phyloP scores from a whole-genome alignment of 805 yeast species.

The Candida stauntonica region DNA sequence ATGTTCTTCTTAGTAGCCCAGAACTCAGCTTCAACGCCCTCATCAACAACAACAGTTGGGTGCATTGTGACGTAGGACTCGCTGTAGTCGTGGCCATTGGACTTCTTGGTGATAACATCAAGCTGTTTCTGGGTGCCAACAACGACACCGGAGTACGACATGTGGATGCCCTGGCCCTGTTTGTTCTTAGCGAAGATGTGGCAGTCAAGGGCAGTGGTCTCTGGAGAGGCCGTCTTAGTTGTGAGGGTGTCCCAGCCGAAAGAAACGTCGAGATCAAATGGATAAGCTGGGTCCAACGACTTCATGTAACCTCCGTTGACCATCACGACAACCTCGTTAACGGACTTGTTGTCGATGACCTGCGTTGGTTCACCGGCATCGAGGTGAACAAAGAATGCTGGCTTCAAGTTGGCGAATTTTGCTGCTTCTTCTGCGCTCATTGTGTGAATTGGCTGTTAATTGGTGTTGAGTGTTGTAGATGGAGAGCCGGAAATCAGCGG shows the following conservation, averaged over 20 bases:
- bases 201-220: conserved; percentile 42
- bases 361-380: conserved; percentile 31
- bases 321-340: conserved; percentile 28
- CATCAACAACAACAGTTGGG: conserved; percentile 42
- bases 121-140: conserved; percentile 32
- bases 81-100: conserved; percentile 33
- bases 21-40: conserved; percentile 37
- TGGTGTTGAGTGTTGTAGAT: neutral
- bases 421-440: conserved; percentile 9
- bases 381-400: conserved; percentile 35
- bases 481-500: no score
- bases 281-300: conserved; percentile 32
- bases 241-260: conserved; percentile 47
- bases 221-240: conserved; percentile 29
- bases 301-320: conserved; percentile 34
- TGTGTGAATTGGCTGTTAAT: neutral
- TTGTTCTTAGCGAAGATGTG: conserved; percentile 42
- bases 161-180: conserved; percentile 37
- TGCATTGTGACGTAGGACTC: conserved; percentile 47
- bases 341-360: conserved; percentile 26
- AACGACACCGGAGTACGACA: conserved; percentile 47
- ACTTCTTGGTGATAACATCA: conserved; percentile 34
- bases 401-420: conserved; percentile 26
- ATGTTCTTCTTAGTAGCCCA: conserved; percentile 50
- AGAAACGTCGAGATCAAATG: conserved; percentile 35